Evolutionary conservation across 2,329 filamentous ascomycete genomes (phyloP).

Genomic region (Nigrograna mackinnonii): DNA sequence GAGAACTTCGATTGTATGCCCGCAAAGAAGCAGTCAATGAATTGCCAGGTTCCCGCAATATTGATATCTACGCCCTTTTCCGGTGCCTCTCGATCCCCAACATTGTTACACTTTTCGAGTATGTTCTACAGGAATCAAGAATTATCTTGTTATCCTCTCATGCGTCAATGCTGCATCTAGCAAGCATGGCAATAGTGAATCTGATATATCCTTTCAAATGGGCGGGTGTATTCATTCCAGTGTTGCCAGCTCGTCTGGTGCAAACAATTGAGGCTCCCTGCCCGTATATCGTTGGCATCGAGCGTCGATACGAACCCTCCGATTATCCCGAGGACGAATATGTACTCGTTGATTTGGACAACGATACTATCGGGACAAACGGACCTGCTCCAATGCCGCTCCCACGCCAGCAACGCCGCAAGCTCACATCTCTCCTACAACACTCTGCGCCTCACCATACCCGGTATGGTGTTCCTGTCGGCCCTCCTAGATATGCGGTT

Average conservation of each 20-base stretch:
- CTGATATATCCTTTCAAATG: slow-evolving; percentile 90
- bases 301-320: slow-evolving; percentile 84
- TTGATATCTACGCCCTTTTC: slow-evolving; percentile 92
- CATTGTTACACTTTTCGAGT: slow-evolving; percentile 90
- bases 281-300: slow-evolving; percentile 95
- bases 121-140: slow-evolving; percentile 86
- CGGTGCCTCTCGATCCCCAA: slow-evolving; percentile 88
- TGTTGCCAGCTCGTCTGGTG: slow-evolving; percentile 83
- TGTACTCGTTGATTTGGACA: slow-evolving; percentile 90
- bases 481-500: slow-evolving; percentile 88
- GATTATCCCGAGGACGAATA: slow-evolving; percentile 94
- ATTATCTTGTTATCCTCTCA: slow-evolving; percentile 97
- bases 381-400: slow-evolving; percentile 73
- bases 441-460: slow-evolving; percentile 87
- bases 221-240: slow-evolving; percentile 91
- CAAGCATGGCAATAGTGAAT: slow-evolving; percentile 82
- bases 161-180: slow-evolving; percentile 93
- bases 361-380: slow-evolving; percentile 86
- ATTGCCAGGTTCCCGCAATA: slow-evolving; percentile 86
- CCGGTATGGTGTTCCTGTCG: slow-evolving; percentile 82
- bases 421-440: slow-evolving; percentile 85
- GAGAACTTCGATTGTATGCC: slow-evolving; percentile 89
- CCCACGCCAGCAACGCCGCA: slow-evolving; percentile 86
- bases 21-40: slow-evolving; percentile 93
- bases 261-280: slow-evolving; percentile 93